A percentile compares a stretch with the other conserved stretches of the same genome.
Conservation (phyloP, 2,329 filamentous ascomycete genomes). For the Myotisia sp. region DNA sequence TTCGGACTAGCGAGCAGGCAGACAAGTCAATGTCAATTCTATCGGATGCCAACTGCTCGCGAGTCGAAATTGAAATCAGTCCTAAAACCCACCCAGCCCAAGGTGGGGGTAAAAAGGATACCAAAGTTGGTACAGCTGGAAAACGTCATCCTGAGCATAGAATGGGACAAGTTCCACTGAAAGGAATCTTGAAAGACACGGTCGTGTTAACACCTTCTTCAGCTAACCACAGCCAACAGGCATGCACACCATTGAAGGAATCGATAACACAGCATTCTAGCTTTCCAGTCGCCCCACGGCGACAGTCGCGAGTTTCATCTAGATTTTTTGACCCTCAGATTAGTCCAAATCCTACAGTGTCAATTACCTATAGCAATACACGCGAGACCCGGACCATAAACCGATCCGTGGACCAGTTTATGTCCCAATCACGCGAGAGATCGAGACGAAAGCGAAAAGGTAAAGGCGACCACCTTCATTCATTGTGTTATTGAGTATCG, state of each 20-base stretch:
- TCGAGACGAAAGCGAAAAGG: slow-evolving; percentile 18
- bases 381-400: slow-evolving; percentile 6
- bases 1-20: too few species aligned
- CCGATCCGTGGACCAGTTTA: slow-evolving; percentile 9
- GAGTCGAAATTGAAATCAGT: too few species aligned
- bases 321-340: slow-evolving; percentile 17
- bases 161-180: slow-evolving; percentile 1
- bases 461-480: slow-evolving; percentile 9
- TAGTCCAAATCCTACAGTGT: slow-evolving; percentile 16
- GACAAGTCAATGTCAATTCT: too few species aligned
- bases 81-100: too few species aligned
- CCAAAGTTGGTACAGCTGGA: too few species aligned
- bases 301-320: slow-evolving; percentile 13
- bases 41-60: too few species aligned
- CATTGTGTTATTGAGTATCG: neutral
- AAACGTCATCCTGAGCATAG: too few species aligned
- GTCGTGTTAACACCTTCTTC: neutral
- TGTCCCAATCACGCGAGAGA: slow-evolving; percentile 8
- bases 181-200: slow-evolving; percentile 12
- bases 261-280: slow-evolving; percentile 9
- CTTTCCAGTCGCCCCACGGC: slow-evolving; percentile 7
- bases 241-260: slow-evolving; percentile 5
- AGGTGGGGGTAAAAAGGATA: too few species aligned
- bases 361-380: slow-evolving; percentile 4
- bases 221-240: slow-evolving; percentile 5